phyloP scores from a whole-genome alignment of 2,329 filamentous ascomycete genomes.

The Byssothecium circinans region DNA sequence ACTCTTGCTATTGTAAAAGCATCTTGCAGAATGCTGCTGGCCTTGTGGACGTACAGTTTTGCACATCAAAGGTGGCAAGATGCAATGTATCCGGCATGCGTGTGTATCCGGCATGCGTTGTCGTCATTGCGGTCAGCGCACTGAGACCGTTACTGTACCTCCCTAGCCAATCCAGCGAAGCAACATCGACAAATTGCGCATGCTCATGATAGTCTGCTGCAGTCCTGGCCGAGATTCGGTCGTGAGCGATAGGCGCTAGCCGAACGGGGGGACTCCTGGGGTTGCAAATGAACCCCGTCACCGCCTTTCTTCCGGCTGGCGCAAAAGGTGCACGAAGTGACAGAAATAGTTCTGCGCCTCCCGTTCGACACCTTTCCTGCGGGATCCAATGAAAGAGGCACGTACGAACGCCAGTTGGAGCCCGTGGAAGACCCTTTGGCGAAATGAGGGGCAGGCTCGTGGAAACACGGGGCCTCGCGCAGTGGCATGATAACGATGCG shows the following conservation, averaged over 20 bases:
- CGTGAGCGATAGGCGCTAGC: constrained; percentile 11
- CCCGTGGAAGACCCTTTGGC: neutral
- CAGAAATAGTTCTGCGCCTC: constrained; percentile 11
- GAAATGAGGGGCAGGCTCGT: neutral
- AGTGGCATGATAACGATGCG: neutral
- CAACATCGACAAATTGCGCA: neutral
- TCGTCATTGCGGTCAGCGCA: neutral
- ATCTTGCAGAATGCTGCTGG: neutral
- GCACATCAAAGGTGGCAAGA: neutral
- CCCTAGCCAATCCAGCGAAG: constrained; percentile 6
- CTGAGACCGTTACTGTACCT: neutral
- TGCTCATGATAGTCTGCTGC: too few relatives aligned
- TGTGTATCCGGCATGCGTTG: neutral
- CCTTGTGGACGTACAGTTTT: neutral
- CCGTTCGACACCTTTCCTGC: neutral
- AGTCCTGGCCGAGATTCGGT: constrained; percentile 7
- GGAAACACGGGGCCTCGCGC: neutral
- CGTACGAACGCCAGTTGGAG: neutral
- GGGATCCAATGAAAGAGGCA: neutral
- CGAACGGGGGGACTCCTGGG: constrained; percentile 4
- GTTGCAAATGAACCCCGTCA: constrained; percentile 18
- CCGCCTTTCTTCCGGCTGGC: constrained; percentile 25
- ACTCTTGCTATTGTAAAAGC: neutral
- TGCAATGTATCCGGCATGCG: neutral
- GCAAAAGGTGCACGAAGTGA: constrained; percentile 5